Percentiles rank a stretch among this genome's conserved stretches.
phyloP scores from a whole-genome alignment of 2,329 filamentous ascomycete species.

The Fusarium sp. region DNA sequence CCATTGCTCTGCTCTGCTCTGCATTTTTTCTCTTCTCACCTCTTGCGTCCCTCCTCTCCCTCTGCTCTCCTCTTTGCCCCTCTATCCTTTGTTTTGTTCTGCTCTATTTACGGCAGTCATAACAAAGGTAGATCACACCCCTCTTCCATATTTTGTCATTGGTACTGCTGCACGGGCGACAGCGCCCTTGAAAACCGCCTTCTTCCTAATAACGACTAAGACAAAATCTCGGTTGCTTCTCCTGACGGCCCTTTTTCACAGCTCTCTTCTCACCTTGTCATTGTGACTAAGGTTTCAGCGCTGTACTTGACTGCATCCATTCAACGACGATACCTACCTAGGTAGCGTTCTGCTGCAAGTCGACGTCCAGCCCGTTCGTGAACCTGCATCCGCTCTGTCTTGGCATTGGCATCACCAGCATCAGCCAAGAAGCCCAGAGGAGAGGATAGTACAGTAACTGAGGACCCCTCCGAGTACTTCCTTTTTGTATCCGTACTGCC shows the following conservation, averaged over 20 bases:
- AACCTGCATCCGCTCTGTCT: conserved; percentile 37
- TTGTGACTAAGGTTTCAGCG: conserved; percentile 6
- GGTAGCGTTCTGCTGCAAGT: conserved; percentile 25
- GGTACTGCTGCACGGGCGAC: conserved; percentile 36
- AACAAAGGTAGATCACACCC: conserved; percentile 29
- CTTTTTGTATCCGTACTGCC: not conserved
- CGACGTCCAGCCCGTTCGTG: conserved; percentile 33
- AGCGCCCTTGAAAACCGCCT: conserved; percentile 35
- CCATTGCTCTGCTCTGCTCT: not conserved
- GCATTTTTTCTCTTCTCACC: conserved; percentile 28
- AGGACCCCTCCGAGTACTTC: not conserved
- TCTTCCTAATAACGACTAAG: conserved; percentile 34
- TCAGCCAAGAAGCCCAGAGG: conserved; percentile 26
- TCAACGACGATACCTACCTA: not conserved
- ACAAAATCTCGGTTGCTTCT: not conserved
- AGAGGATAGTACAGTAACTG: not conserved
- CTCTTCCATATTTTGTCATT: conserved; percentile 25
- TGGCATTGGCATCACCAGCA: conserved; percentile 37
- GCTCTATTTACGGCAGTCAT: conserved; percentile 31
- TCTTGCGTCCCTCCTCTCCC: not conserved
- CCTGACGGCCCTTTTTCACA: not conserved
- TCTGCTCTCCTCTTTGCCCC: conserved; percentile 1
- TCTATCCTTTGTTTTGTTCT: conserved; percentile 13
- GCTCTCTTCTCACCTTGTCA: conserved; percentile 1
- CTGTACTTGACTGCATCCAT: not conserved